Percentiles rank a stretch among this genome's conserved stretches.
Conservation (phyloP, 306 rosid species). For the Geum urbanum region DNA sequence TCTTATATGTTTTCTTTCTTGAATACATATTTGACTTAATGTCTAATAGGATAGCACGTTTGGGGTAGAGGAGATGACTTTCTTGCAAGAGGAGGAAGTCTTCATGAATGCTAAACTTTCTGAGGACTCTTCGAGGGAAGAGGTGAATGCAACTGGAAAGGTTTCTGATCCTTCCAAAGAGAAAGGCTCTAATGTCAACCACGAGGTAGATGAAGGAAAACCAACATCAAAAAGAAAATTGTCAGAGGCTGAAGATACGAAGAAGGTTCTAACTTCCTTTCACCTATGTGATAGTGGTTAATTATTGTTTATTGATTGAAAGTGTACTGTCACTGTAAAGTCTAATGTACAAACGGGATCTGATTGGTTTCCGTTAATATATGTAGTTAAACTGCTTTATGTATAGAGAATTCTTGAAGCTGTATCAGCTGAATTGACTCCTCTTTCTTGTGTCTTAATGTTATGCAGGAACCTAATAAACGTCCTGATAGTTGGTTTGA, state of each 20-base stretch:
- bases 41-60: constrained; percentile 46
- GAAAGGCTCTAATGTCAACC: constrained; percentile 28
- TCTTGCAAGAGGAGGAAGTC: constrained; percentile 78
- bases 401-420: too few species aligned
- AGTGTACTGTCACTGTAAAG: too few species aligned
- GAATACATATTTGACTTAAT: constrained; percentile 19
- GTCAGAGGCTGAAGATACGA: constrained; percentile 45
- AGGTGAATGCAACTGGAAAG: constrained; percentile 39
- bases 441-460: constrained; percentile 16
- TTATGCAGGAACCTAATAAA: constrained; percentile 82
- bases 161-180: too few species aligned
- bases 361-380: too few species aligned
- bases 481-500: constrained; percentile 97
- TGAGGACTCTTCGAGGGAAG: constrained; percentile 38
- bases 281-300: neutral
- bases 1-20: neutral
- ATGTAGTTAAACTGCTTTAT: too few species aligned
- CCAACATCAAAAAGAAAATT: constrained; percentile 63
- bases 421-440: neutral
- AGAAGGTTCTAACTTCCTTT: constrained; percentile 48
- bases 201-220: constrained; percentile 31
- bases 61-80: constrained; percentile 77
- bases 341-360: too few species aligned
- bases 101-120: constrained; percentile 42
- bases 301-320: too few species aligned